A percentile compares a stretch with the other conserved stretches of the same genome.
phyloP scores from a whole-genome alignment of 1,284 basidiomycete genomes.

The Puccinia hordei region DNA sequence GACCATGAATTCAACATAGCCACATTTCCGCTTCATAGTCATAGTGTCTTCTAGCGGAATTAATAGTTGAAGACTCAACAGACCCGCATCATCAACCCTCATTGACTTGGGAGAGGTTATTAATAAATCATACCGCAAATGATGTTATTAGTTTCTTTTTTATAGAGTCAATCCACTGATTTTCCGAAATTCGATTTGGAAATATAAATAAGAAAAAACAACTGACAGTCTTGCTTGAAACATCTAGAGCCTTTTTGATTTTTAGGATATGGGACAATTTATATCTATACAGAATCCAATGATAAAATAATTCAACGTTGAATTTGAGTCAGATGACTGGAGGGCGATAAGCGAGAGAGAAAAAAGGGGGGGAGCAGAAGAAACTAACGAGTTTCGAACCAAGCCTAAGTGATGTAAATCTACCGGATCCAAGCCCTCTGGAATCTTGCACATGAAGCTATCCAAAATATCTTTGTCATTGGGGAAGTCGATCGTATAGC shows the following conservation, averaged over 20 bases:
- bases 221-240: conserved; percentile 42
- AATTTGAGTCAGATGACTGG: not conserved
- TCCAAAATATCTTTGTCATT: conserved; percentile 47
- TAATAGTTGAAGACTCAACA: conserved; percentile 45
- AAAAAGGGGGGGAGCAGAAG: not conserved
- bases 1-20: conserved; percentile 49
- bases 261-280: conserved; percentile 45
- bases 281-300: conserved; percentile 4
- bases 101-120: conserved; percentile 13
- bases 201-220: not conserved
- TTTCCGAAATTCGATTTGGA: not conserved
- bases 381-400: conserved; percentile 45
- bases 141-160: not conserved
- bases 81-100: conserved; percentile 37
- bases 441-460: conserved; percentile 29
- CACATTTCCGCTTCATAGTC: conserved; percentile 27
- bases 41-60: conserved; percentile 31
- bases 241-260: conserved; percentile 46
- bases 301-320: not conserved
- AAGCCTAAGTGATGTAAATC: conserved; percentile 36
- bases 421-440: conserved; percentile 35
- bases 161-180: not conserved
- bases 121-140: not conserved
- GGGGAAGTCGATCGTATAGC: conserved; percentile 41
- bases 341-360: not conserved